These are phyloP conservation scores for Ilyonectria robusta DNA, from an alignment of 2,329 filamentous ascomycete genomes.

Conservation along the genomic window DNA sequence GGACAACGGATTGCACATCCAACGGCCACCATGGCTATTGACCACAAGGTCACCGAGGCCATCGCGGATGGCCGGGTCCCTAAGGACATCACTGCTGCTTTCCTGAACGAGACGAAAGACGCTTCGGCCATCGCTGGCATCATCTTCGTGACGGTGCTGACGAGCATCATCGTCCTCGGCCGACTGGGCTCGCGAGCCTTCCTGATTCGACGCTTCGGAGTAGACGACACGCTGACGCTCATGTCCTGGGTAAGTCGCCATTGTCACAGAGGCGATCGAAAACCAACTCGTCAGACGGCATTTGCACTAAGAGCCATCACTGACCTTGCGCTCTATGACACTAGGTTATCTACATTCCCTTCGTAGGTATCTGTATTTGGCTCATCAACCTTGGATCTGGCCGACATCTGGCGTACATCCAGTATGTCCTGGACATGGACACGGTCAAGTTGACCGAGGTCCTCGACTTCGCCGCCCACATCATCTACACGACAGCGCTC, in stretches of 20 bases:
- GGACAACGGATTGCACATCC: not conserved
- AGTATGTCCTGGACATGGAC: constrained; percentile 61
- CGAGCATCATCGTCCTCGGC: constrained; percentile 52
- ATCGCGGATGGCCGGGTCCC: constrained; percentile 55
- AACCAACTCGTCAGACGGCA: not conserved
- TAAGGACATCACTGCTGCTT: constrained; percentile 50
- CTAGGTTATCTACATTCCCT: constrained; percentile 57
- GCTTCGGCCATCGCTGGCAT: constrained; percentile 56
- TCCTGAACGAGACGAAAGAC: constrained; percentile 56
- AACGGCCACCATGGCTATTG: constrained; percentile 38
- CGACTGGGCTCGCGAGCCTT: constrained; percentile 54
- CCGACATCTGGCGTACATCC: constrained; percentile 60
- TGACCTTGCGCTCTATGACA: constrained; percentile 15
- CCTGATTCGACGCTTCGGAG: constrained; percentile 54
- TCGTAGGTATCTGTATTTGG: constrained; percentile 58
- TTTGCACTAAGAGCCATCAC: not conserved
- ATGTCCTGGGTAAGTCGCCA: constrained; percentile 49
- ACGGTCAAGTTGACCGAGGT: constrained; percentile 60
- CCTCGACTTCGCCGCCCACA: constrained; percentile 65
- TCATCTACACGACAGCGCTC: constrained; percentile 66
- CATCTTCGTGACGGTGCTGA: constrained; percentile 54
- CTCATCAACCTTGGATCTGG: constrained; percentile 65
- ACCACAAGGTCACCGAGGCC: constrained; percentile 48
- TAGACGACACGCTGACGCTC: constrained; percentile 57
- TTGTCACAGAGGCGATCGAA: not conserved